A percentile compares a stretch with the other conserved stretches of the same genome.
phyloP scores from a whole-genome alignment of 1,139 yeast genomes.

The Geotrichum aggregatum region DNA sequence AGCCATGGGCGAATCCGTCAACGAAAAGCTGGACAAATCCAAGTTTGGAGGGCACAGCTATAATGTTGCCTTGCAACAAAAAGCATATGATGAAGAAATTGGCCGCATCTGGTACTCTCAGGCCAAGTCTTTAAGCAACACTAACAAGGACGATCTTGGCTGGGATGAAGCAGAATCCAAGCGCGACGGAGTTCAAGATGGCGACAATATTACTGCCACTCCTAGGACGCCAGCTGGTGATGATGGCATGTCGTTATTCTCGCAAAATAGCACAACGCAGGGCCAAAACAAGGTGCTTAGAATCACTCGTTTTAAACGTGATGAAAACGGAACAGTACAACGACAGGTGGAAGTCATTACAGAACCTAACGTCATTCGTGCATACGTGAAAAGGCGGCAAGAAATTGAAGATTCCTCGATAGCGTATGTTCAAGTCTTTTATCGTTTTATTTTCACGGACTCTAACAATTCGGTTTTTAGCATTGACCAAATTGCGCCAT shows the following conservation, averaged over 20 bases:
- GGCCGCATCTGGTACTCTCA: conserved; percentile 89
- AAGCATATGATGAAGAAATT: conserved; percentile 87
- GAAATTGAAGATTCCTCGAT: conserved; percentile 64
- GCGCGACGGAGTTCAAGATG: conserved; percentile 22
- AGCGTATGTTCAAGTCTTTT: conserved; percentile 37
- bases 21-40: conserved; percentile 42
- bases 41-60: conserved; percentile 63
- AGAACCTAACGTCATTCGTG: conserved; percentile 83
- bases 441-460: neutral
- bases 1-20: conserved; percentile 52
- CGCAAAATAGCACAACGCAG: conserved; percentile 31
- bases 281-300: conserved; percentile 50
- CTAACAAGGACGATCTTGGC: conserved; percentile 32
- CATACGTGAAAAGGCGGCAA: conserved; percentile 76
- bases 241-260: conserved; percentile 37
- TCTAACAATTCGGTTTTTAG: conserved; percentile 17
- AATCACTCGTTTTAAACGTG: conserved; percentile 76
- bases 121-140: conserved; percentile 55
- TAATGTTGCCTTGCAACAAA: conserved; percentile 83
- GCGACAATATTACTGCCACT: neutral
- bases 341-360: conserved; percentile 71
- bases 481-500: conserved; percentile 63
- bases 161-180: conserved; percentile 40
- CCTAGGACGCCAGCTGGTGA: conserved; percentile 31
- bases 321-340: conserved; percentile 81